These are phyloP conservation scores for Saturnispora galanensis DNA, from an alignment of 805 yeast genomes.

Conservation along the genomic window DNA sequence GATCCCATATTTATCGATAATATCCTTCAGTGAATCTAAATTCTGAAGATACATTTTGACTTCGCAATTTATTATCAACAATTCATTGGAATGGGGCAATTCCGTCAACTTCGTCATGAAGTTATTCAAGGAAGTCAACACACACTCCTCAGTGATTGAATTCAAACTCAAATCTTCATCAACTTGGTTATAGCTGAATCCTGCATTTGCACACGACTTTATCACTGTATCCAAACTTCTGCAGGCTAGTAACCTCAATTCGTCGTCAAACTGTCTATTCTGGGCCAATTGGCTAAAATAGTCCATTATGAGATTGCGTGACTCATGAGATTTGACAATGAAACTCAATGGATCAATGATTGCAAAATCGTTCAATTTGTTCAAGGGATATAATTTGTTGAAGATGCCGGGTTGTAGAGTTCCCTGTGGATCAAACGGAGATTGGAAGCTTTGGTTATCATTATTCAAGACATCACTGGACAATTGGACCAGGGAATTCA, in stretches of 20 bases:
- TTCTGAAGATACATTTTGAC: conserved; percentile 56
- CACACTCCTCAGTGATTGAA: conserved; percentile 33
- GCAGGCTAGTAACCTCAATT: conserved; percentile 39
- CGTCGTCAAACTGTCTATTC: conserved; percentile 33
- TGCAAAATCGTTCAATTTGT: conserved; percentile 43
- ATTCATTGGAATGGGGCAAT: conserved; percentile 31
- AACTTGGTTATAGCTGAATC: conserved; percentile 23
- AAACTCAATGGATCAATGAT: conserved; percentile 44
- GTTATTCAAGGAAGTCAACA: conserved; percentile 39
- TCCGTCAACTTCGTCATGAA: conserved; percentile 35
- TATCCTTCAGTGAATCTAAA: conserved; percentile 53
- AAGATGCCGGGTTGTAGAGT: conserved; percentile 35
- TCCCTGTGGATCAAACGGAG: conserved; percentile 16
- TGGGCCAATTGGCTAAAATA: conserved; percentile 39
- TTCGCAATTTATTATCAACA: conserved; percentile 45
- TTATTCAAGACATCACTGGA: conserved; percentile 24
- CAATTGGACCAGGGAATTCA: conserved; percentile 37
- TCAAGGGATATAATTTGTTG: conserved; percentile 46
- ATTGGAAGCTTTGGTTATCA: conserved; percentile 10
- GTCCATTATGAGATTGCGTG: conserved; percentile 40
- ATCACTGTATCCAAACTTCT: conserved; percentile 44
- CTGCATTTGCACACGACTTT: conserved; percentile 30
- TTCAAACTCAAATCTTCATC: conserved; percentile 3
- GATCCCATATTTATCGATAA: conserved; percentile 73
- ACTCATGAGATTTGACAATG: conserved; percentile 30